A percentile compares a stretch with the other conserved stretches of the same genome.
Evolutionary conservation across 345 rosid genomes (phyloP).

Genomic region (Eucalyptus urophylla): DNA sequence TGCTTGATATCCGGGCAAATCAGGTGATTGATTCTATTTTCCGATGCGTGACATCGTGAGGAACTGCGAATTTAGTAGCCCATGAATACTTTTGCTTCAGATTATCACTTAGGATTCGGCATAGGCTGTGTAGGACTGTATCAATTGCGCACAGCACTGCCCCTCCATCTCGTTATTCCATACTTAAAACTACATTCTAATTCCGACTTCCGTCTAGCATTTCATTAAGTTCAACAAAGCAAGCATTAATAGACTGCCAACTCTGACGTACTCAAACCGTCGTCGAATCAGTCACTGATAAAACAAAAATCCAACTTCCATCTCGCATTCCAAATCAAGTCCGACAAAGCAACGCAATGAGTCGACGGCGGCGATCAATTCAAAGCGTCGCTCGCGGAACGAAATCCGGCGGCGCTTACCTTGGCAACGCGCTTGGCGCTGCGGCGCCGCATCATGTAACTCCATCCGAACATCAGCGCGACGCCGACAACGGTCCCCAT

Average conservation of each 20-base stretch:
- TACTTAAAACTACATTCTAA: neutral
- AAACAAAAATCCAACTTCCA: neutral
- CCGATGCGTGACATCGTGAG: neutral
- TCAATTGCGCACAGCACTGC: neutral
- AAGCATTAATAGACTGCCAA: neutral
- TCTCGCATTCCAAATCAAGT: neutral
- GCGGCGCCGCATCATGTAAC: constrained; percentile 81
- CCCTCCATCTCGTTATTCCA: neutral
- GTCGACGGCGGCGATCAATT: neutral
- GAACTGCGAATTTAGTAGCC: neutral
- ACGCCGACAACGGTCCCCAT: constrained; percentile 78
- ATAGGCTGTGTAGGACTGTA: neutral
- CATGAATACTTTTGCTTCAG: neutral
- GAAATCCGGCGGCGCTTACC: constrained; percentile 13
- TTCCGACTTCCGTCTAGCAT: neutral
- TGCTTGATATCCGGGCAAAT: neutral
- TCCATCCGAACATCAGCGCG: constrained; percentile 91
- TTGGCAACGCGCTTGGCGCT: constrained; percentile 70
- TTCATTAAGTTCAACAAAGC: neutral
- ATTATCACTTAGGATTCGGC: neutral
- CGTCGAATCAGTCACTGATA: neutral
- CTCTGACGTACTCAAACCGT: neutral
- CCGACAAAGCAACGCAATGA: neutral
- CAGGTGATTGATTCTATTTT: neutral
- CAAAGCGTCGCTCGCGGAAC: too few species aligned